phyloP scores from a whole-genome alignment of 2,329 filamentous ascomycete species.

The Fusarium sororula region DNA sequence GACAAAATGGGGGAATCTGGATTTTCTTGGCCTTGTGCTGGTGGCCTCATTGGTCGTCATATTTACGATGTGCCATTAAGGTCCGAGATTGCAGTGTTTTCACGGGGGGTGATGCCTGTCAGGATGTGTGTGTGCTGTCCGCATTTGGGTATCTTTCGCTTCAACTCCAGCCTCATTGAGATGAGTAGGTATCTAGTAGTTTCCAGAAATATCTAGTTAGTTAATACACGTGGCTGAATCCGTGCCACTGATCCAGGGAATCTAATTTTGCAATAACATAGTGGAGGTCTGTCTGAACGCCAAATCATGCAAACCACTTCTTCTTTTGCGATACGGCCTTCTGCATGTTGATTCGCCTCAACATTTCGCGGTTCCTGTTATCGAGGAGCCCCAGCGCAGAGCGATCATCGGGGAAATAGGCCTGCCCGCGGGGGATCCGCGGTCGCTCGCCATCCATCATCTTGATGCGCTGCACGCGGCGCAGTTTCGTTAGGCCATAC shows the following conservation, averaged over 20 bases:
- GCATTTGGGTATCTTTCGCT: constrained; percentile 32
- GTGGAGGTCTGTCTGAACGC: background rate
- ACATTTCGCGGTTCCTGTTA: constrained; percentile 63
- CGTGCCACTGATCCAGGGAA: constrained; percentile 27
- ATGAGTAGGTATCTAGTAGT: constrained; percentile 39
- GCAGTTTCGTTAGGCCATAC: constrained; percentile 85
- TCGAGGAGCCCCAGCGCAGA: constrained; percentile 62
- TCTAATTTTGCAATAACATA: constrained; percentile 10
- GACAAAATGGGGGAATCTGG: background rate
- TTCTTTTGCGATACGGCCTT: constrained; percentile 52
- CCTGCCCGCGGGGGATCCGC: constrained; percentile 50
- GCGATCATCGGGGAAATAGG: constrained; percentile 48
- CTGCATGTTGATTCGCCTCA: constrained; percentile 61
- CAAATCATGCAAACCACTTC: constrained; percentile 41
- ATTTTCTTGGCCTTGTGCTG: background rate
- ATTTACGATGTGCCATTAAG: constrained; percentile 2
- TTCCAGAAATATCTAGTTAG: constrained; percentile 29
- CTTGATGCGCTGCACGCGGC: constrained; percentile 85
- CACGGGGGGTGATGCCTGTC: constrained; percentile 9
- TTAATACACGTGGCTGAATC: constrained; percentile 29
- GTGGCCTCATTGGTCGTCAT: constrained; percentile 12
- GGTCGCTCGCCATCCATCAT: constrained; percentile 70
- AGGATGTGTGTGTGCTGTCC: constrained; percentile 26
- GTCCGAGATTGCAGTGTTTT: background rate
- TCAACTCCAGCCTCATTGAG: constrained; percentile 40